Base-by-base conservation (phyloP, 2,329 filamentous ascomycete genomes). In the Sphaceloma murrayae region DNA sequence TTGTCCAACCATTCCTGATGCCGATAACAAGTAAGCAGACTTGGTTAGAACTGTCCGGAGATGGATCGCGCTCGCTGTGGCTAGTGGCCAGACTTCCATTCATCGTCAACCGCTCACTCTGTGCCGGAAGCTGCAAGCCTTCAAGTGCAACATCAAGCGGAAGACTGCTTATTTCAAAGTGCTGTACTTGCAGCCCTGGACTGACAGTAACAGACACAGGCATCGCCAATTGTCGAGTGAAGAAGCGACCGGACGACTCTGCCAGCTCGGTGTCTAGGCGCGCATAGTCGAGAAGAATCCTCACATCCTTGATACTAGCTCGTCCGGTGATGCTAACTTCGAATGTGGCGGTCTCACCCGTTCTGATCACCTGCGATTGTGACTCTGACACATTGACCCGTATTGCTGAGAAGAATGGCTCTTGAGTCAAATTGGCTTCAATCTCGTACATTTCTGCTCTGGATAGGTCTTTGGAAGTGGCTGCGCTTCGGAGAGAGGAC, bases 131-230 rank as follows among this genome's bases (percentile, higher is more conserved):
- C n/a, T n/a, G n/a, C n/a, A n/a, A n/a, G n/a, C n/a, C n/a, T n/a
- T n/a, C n/a, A 26, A 24, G 85, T 1, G 82, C 80, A 43, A 91
- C 76, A 38, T 75, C 69, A 8, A 77, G 74, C 36, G 77, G 77
- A 8, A 94, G 72, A 1, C 86, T 80, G 24, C 91, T 62, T 13
- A 93, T 72, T 56, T 95, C 88, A 51, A 88, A 78, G 27, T 85
- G 75, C 24, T 80, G 73, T 7, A 95, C 69, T 56, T 95, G 86
- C 18, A 95, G 72, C 56, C 86, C 91, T 3, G 87, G 84, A 57
- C 95, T 95, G 36, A 96, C 89, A 4, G 89, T 95, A 11, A 95
- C 76, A 0, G 82, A 85, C 46, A 96, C 67, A 10, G 86, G 83
- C 19, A 94, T 69, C 13, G 80, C 80, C 11, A 94, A 73, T 57